A percentile compares a stretch with the other conserved stretches of the same genome.
Conservation (phyloP, 345 rosid species). For the rapeseed (Brassica napus) region DNA sequence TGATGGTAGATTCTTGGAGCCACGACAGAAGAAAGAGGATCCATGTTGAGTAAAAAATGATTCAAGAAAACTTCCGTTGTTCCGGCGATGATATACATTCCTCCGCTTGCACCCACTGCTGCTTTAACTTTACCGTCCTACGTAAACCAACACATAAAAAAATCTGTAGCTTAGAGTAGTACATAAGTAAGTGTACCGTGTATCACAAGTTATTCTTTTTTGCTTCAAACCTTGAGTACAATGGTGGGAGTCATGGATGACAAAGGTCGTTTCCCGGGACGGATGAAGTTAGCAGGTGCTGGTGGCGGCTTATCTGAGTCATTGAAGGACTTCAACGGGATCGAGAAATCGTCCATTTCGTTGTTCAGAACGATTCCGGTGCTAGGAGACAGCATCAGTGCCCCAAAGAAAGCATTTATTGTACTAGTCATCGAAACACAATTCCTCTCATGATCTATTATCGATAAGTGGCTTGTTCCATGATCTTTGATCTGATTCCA, state of each 20-base stretch:
- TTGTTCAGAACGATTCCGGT: slow-evolving; percentile 67
- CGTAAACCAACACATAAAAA: not conserved
- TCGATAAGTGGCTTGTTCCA: slow-evolving; percentile 65
- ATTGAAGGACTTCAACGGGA: slow-evolving; percentile 27
- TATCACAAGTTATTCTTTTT: not conserved
- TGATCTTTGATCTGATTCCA: slow-evolving; percentile 61
- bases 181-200: slow-evolving; percentile 5
- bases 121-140: slow-evolving; percentile 58
- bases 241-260: slow-evolving; percentile 72
- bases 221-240: slow-evolving; percentile 49
- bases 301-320: slow-evolving; percentile 40
- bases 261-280: slow-evolving; percentile 64
- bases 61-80: slow-evolving; percentile 56
- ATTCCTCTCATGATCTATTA: slow-evolving; percentile 52
- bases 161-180: not conserved
- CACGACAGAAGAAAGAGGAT: slow-evolving; percentile 57
- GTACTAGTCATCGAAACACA: slow-evolving; percentile 67
- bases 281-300: slow-evolving; percentile 58
- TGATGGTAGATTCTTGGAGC: slow-evolving; percentile 67
- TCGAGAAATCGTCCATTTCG: slow-evolving; percentile 72
- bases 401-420: slow-evolving; percentile 57
- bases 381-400: slow-evolving; percentile 49
- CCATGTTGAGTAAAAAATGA: slow-evolving; percentile 55
- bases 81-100: slow-evolving; percentile 56
- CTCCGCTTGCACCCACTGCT: slow-evolving; percentile 68